Base-by-base conservation (phyloP, 2,329 filamentous ascomycete species). In the Colletotrichum sp. region DNA sequence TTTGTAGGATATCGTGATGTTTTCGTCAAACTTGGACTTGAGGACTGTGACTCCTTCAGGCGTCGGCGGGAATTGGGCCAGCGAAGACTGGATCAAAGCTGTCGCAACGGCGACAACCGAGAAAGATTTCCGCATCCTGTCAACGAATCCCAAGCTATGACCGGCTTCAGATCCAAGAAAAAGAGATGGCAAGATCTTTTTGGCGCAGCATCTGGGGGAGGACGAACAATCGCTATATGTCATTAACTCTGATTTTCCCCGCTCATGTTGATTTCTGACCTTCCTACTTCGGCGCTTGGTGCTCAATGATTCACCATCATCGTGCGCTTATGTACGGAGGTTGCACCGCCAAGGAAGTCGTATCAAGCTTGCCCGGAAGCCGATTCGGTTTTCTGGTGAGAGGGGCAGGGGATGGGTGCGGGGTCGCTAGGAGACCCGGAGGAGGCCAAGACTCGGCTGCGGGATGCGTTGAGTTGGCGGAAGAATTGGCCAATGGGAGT, bases 1-100 rank as follows among this genome's bases (percentile, higher is more conserved):
- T 79, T 92, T 92, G 85, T 91, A 94, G 66, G 88, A 88, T 77
- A 93, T 89, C 68, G 89, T 90, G 80, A 93, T 89, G 77, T 89
- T 88, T n/a, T 86, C 84, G 81, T 92, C 85, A 72, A 93, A 84
- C 12, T 90, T 89, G 32, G 91, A 92, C 28, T 83, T 83, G 70
- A 92, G 85, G 66, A 88, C 86, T 55, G 86, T 89, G 44, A 88
- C 65, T 12, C 79, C 80, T 48, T 80, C 74, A 4, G 78, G 78
- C 5, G 65, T 52, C 1, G 80, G 80, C 4, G 80, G 80, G 10
- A 81, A 80, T 48, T 81, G 80, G 1, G 76, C 80, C 12, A 66
- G 44, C 24, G 67, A 59, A 2, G 28, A n/a, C 8, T 22, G 22
- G 12, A 82, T 22, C 79, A 84, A 66, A 88, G 86, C 72, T 9